Evolutionary conservation across 306 rosid species (phyloP).

Genomic region (Vigna hirtella): DNA sequence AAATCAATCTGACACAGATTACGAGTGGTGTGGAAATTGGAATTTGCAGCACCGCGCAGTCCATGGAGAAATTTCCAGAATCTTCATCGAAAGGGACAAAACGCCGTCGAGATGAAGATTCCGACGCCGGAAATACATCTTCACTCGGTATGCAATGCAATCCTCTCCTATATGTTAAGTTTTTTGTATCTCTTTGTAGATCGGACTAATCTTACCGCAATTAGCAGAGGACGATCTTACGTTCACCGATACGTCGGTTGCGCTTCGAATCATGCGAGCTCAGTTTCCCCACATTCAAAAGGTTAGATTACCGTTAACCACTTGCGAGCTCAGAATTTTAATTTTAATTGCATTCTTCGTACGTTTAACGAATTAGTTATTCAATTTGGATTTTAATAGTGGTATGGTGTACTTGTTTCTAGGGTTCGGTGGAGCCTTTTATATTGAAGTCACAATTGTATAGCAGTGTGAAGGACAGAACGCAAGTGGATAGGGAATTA

Average conservation of each 20-base stretch:
- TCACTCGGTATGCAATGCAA: constrained; percentile 47
- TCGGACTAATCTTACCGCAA: neutral
- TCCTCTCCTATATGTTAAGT: neutral
- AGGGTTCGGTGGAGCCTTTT: constrained; percentile 81
- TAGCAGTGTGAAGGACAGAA: constrained; percentile 88
- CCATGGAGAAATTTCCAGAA: constrained; percentile 52
- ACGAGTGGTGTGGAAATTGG: neutral
- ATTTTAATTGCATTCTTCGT: neutral
- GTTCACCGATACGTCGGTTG: constrained; percentile 82
- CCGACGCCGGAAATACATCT: constrained; percentile 36
- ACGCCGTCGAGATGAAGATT: constrained; percentile 51
- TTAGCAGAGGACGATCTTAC: constrained; percentile 75
- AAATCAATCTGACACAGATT: neutral
- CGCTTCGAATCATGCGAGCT: constrained; percentile 92
- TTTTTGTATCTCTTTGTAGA: neutral
- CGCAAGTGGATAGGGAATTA: constrained; percentile 87
- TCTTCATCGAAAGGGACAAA: constrained; percentile 57
- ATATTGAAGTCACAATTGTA: constrained; percentile 87
- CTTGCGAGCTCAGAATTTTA: neutral
- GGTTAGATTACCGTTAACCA: constrained; percentile 47
- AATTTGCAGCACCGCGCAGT: neutral
- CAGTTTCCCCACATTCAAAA: constrained; percentile 75
- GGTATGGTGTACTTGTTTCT: constrained; percentile 42
- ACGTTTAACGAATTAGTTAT: neutral
- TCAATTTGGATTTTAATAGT: constrained; percentile 10